Base-by-base conservation (phyloP, 2,329 filamentous ascomycete species). In the Penicillium hesseltinei region DNA sequence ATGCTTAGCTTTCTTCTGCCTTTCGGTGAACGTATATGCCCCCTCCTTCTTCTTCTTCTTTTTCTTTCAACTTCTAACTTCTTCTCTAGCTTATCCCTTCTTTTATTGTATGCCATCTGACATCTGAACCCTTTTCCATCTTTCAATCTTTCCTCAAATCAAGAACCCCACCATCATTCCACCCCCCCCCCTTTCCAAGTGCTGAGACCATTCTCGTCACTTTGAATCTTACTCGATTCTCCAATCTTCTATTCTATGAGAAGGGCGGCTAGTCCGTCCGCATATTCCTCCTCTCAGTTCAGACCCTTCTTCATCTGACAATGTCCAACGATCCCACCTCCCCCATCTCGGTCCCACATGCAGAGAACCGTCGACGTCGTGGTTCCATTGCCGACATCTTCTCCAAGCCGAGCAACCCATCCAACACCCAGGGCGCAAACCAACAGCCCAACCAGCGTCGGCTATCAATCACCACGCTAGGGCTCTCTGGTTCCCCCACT, bases 401-500 rank as follows among this genome's bases (percentile, higher is more conserved):
- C 61, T 63, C 73, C 40, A 72, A 65, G 56, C 61, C 69, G 11
- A 68, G 63, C 43, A 66, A 67, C 62, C 47, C 64, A 53, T 44
- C 62, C 65, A 42, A 60, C 61, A 66, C 70, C 59, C 76, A 80
- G 69, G 77, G 63, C 75, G 77, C 79, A 51, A 78, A 77, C 58
- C 74, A 80, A 29, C 80, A 84, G 61, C 58, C 74, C 6, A 71
- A 66, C 53, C 71, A 69, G 57, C 86, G 89, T 58, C 85, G 89
- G 46, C 83, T 92, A 63, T 92, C 89, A 44, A 84, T 92, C 69
- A 87, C 85, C 45, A 90, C 88, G 2, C 77, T 91, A 31, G 89
- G 89, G 35, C 79, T 91, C n/a, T 88, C 88, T 4, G 88, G 88
- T 62, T 88, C 88, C 5, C 87, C 88, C n/a, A 84, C 77, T 68